Evolutionary conservation across 768 basidiomycete genomes (phyloP).

Genomic region (Mrakia blollopis): DNA sequence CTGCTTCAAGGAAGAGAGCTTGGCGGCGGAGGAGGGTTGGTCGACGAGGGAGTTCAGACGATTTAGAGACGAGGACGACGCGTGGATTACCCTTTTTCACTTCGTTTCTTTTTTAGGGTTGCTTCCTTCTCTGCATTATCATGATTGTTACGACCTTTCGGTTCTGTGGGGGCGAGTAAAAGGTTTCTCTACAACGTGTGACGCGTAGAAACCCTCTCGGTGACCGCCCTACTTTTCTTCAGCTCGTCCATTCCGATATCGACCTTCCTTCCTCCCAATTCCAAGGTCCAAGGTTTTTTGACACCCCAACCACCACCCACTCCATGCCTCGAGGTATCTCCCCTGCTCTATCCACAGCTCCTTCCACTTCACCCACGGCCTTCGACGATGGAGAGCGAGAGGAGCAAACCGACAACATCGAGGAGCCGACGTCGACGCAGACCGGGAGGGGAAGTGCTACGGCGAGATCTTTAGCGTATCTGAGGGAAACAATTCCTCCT

Average conservation of each 20-base stretch:
- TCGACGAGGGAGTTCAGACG: neutral
- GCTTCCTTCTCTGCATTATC: no score
- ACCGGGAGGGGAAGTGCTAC: neutral
- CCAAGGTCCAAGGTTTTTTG: neutral
- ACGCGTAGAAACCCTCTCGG: neutral
- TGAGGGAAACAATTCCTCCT: neutral
- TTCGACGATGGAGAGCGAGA: neutral
- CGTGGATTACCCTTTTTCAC: no score
- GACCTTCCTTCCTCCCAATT: neutral
- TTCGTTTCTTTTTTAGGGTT: no score
- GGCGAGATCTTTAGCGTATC: neutral
- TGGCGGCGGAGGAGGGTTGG: neutral
- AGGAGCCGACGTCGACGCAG: neutral
- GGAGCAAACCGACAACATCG: no score
- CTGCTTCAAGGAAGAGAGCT: conserved; percentile 22
- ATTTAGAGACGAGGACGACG: neutral
- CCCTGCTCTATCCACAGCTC: neutral
- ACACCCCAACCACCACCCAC: neutral
- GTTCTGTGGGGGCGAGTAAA: no score
- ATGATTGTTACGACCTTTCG: no score
- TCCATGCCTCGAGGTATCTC: conserved; percentile 6
- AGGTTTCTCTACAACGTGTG: neutral
- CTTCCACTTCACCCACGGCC: neutral
- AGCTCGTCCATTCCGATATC: neutral
- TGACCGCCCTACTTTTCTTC: no score